Percentiles rank a stretch among this genome's conserved stretches.
These are phyloP conservation scores for Amanita rimosa DNA, from an alignment of 768 basidiomycete species.

Conservation along the genomic window DNA sequence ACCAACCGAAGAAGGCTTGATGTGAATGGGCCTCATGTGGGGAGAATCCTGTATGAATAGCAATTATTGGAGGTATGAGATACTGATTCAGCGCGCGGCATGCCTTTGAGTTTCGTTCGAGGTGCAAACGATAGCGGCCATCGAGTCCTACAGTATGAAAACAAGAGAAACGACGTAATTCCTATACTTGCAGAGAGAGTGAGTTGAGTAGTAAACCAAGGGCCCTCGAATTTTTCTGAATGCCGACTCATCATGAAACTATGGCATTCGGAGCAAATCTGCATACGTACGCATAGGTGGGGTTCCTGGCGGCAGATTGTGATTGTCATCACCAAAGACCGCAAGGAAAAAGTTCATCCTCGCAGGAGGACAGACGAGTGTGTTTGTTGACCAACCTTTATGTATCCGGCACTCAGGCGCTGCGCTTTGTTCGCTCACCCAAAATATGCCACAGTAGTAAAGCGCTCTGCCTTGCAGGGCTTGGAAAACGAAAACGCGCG, in stretches of 20 bases:
- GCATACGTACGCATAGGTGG: slow-evolving; percentile 47
- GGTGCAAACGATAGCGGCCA: slow-evolving; percentile 91
- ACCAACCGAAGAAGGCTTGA: slow-evolving; percentile 90
- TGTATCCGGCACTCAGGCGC: slow-evolving; percentile 1
- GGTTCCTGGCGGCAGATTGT: slow-evolving; percentile 46
- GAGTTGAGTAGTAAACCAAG: slow-evolving; percentile 93
- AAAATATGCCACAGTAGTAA: slow-evolving; percentile 1
- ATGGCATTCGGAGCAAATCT: neutral
- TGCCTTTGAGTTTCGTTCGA: slow-evolving; percentile 89
- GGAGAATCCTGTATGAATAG: slow-evolving; percentile 57
- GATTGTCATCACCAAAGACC: slow-evolving; percentile 19
- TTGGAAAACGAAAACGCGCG: slow-evolving; percentile 35
- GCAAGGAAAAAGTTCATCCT: slow-evolving; percentile 8
- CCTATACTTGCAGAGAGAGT: slow-evolving; percentile 71
- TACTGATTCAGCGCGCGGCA: neutral
- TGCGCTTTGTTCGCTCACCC: neutral
- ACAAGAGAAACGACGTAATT: slow-evolving; percentile 68
- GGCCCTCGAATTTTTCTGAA: slow-evolving; percentile 75
- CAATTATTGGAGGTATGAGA: slow-evolving; percentile 6
- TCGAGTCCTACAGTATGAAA: slow-evolving; percentile 79
- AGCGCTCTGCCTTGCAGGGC: slow-evolving; percentile 7
- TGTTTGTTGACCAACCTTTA: neutral
- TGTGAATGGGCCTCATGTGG: slow-evolving; percentile 88
- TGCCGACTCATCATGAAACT: neutral
- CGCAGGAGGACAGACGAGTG: neutral